These are phyloP conservation scores for Tieghemiomyces parasiticus DNA, from an alignment of 192 early-diverging fungal species.

Conservation along the genomic window DNA sequence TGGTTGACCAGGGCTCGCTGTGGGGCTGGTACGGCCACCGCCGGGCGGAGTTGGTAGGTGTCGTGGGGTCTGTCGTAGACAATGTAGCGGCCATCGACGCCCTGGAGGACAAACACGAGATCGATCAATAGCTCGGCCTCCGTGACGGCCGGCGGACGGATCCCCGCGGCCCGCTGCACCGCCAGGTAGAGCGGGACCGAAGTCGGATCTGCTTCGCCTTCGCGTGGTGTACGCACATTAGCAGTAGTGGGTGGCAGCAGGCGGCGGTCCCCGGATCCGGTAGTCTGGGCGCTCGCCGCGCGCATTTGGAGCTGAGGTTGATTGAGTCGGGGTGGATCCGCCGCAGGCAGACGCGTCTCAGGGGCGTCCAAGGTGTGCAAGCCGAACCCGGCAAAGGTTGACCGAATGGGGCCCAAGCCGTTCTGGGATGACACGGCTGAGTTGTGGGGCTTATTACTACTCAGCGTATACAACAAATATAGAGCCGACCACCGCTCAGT, in stretches of 20 bases:
- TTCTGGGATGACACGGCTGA: background rate
- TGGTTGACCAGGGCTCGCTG: constrained; percentile 44
- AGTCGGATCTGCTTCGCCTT: background rate
- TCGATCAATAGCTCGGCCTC: constrained; percentile 64
- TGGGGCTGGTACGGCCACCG: constrained; percentile 35
- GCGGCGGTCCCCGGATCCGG: background rate
- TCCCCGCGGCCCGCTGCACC: no score
- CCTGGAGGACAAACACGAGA: constrained; percentile 85
- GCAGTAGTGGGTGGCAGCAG: background rate
- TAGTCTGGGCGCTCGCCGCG: background rate
- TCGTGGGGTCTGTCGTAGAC: constrained; percentile 35
- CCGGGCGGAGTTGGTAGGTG: constrained; percentile 36
- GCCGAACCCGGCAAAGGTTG: background rate
- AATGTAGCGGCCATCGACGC: constrained; percentile 76
- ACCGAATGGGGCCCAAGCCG: background rate
- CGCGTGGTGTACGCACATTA: background rate
- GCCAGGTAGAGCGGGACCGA: background rate
- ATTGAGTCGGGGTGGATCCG: background rate
- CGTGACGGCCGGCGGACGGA: constrained; percentile 28
- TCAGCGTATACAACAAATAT: background rate
- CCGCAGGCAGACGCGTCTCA: background rate
- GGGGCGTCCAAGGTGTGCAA: background rate
- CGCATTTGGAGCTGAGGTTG: background rate
- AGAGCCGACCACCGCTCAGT: background rate
- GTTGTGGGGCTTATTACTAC: background rate